Evolutionary conservation across 179 eudicot species (phyloP), one percentile per base, ranked within the genome.

Genomic region (Spergularia azorica): DNA sequence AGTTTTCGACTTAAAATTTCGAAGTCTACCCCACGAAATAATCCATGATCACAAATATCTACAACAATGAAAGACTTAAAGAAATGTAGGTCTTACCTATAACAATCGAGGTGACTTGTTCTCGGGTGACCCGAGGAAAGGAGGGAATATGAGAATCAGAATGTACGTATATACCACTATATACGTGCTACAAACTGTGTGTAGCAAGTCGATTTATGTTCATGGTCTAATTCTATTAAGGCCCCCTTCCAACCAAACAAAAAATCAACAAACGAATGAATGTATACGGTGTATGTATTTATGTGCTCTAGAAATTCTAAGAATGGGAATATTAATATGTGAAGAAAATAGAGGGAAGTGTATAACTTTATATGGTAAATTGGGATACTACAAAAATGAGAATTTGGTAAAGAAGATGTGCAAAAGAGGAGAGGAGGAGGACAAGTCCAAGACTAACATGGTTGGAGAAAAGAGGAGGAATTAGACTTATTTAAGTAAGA

Each of bases 391-490:
- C 10, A 43, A 51, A 59, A 51, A 50, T 63, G 36, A 51, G 75
- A 51, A 48, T 60, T 46, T 59, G 21, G 9, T 16, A n/a, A 43
- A 51, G 36, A 17, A 26, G 32, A 26, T 26, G 32, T 26, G 32
- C 32, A 68, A 14, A 38, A 15, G 20, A 4, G 36, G 48, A 15
- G 66, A 38, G 43, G 7, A 26, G 14, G 36, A 55, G 48, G 72
- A 6, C 26, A 75, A 56, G 63, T 75, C 78, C 65, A 76, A 67
- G 21, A 41, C 41, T 52, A 74, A 74, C 36, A 54, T 64, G 60
- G 67, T 63, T 46, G 57, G 59, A 14, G 6, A 48, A 26, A 18
- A 56, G 43, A 7, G 41, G 59, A 14, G 9, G 21, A 15, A 39
- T 18, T 20, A 21, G 57, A 71, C 18, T 7, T 21, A 57, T 58